A percentile compares a stretch with the other conserved stretches of the same genome.
Conservation (phyloP, 2,329 filamentous ascomycete species). For the Cladosporium phlei region DNA sequence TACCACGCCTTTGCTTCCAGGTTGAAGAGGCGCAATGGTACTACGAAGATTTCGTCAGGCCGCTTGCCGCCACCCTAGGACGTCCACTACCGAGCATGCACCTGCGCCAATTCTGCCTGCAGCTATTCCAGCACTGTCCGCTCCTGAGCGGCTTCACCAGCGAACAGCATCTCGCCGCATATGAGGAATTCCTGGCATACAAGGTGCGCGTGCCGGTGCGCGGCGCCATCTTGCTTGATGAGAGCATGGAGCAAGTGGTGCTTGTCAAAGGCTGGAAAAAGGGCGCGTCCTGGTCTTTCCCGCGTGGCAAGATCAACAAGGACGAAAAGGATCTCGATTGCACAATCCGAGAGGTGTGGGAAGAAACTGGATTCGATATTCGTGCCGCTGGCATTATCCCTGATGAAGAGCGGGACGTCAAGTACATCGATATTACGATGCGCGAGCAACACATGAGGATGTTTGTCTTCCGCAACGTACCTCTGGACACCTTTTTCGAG, state of each 20-base stretch:
- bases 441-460: conserved; percentile 87
- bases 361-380: conserved; percentile 91
- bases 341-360: conserved; percentile 87
- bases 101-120: conserved; percentile 77
- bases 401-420: conserved; percentile 61
- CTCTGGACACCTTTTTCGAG: conserved; percentile 81
- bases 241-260: conserved; percentile 88
- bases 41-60: conserved; percentile 98
- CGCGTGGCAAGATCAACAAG: conserved; percentile 95
- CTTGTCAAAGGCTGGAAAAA: conserved; percentile 99
- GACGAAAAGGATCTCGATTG: conserved; percentile 92
- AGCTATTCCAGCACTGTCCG: conserved; percentile 92
- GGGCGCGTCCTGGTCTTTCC: conserved; percentile 92
- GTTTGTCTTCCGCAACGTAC: conserved; percentile 85
- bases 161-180: conserved; percentile 74
- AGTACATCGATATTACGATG: conserved; percentile 85
- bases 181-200: conserved; percentile 88
- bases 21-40: conserved; percentile 99
- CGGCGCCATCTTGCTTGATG: conserved; percentile 87
- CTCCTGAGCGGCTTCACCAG: conserved; percentile 75
- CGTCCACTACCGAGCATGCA: conserved; percentile 83
- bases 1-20: conserved; percentile 95
- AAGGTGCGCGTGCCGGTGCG: conserved; percentile 92
- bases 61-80: conserved; percentile 49
- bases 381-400: conserved; percentile 70